Evolutionary conservation across 2,329 filamentous ascomycete species (phyloP), one percentile per base, ranked within the genome.

Genomic region (Xylariaceae sp.): DNA sequence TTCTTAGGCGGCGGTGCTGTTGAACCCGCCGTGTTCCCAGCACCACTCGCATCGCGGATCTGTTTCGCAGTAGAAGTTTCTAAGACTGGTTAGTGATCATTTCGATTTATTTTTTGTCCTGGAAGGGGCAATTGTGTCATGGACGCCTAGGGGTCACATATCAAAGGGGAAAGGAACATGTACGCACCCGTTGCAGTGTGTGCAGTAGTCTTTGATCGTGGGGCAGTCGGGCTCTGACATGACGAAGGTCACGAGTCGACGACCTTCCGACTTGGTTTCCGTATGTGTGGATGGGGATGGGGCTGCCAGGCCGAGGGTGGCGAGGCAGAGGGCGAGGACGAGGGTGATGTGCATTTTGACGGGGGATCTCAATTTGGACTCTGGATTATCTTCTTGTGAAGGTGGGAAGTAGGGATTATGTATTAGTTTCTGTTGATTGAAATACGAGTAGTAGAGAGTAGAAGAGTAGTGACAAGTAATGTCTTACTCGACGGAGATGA

Each of bases 21-120:
- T 52, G 48, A 65, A 69, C n/a, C 55, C 44, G 53, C 64, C 39
- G 45, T 68, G 52, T 3, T 56, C 57, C 42, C 57, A 63, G 57
- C 68, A 71, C 68, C 68, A 71, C 56, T 71, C 68, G 58, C 69
- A 71, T 2, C 51, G 53, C n/a, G 66, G 64, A 50, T 70, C 56
- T 2, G 65, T 67, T 57, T 67, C 57, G 59, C 69, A 71, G 47
- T 68, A 53, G 64, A 71, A 66, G 53, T 71, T 66, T 1, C 68
- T 70, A 34, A 18, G 23, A 10, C 8, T 42, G 13, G 37, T 42
- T 8, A 42, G 37, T n/a, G n/a, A n/a, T n/a, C n/a, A n/a, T n/a
- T n/a, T n/a, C n/a, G n/a, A n/a, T n/a, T n/a, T n/a, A n/a, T n/a
- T n/a, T n/a, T n/a, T n/a, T n/a, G n/a, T n/a, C n/a, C n/a, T n/a